Conservation (phyloP, 768 basidiomycete species). For the Lyophyllum atratum region DNA sequence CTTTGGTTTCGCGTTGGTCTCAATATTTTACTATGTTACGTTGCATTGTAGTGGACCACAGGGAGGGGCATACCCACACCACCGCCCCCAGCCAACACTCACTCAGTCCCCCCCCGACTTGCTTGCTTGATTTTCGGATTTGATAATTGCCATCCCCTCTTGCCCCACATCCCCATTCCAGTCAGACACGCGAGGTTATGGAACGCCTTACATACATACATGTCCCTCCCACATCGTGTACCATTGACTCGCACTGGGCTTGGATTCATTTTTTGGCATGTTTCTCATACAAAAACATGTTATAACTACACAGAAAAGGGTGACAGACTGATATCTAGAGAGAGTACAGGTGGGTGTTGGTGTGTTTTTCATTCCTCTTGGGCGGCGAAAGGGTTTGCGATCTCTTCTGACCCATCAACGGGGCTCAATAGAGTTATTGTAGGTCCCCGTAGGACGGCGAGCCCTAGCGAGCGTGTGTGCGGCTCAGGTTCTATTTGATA, state of each 20-base stretch:
- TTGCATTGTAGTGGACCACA: not conserved
- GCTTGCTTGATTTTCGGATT: not conserved
- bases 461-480: constrained; percentile 68
- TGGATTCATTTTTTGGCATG: not conserved
- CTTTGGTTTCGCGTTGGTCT: not conserved
- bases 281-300: not conserved
- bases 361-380: constrained; percentile 51
- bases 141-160: not conserved
- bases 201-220: not conserved
- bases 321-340: not conserved
- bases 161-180: not conserved
- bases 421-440: constrained; percentile 94
- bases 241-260: not conserved
- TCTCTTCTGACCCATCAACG: constrained; percentile 93
- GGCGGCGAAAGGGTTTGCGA: constrained; percentile 82
- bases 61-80: not conserved
- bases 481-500: constrained; percentile 58
- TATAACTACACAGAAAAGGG: not conserved
- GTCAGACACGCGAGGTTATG: not conserved
- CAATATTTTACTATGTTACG: not conserved
- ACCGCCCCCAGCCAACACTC: not conserved
- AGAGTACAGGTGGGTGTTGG: not conserved
- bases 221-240: not conserved
- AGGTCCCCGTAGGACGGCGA: constrained; percentile 91
- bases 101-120: not conserved